Base-by-base conservation (phyloP, 768 basidiomycete species). In the Mrakia hoshinonis region DNA sequence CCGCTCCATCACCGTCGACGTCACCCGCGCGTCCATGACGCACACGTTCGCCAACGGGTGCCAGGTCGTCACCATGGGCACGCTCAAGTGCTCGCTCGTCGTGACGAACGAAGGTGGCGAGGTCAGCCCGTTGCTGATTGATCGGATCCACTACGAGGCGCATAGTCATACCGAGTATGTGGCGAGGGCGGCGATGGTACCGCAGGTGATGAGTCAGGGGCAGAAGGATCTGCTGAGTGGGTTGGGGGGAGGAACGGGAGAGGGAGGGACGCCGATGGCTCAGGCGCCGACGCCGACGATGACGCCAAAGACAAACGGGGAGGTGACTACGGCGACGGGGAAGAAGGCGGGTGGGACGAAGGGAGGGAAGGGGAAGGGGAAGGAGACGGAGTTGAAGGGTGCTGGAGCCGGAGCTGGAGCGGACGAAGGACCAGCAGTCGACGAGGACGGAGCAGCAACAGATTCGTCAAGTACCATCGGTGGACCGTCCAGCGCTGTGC, bases 281-380 rank as follows among this genome's bases (percentile, higher is more conserved):
- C 69, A 70, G 26, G 69, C 69, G 36, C 69, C 69, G 20, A 70
- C 69, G 51, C 69, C 69, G 20, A 52, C 47, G n/a, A 70, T 70
- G 69, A 70, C 69, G 47, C 69, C 69, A 26, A 68, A 48, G 11
- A 58, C 54, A 54, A 60, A 52, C 4, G 29, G 39, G 18, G 43
- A n/a, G 13, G 36, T 31, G 18, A 31, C 31, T 11, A 20, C 22
- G 1, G 15, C 54, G 54, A 55, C 54, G 26, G 31, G 7, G 15
- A n/a, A 22, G 2, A 52, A 48, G 9, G n/a, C 58, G 20, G 26
- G 43, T 46, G 11, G 31, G 7, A 54, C 47, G 29, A 38, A n/a
- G 68, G 20, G 26, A 26, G 29, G 38, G 43, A 66, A 58, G 47
- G 54, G 65, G 22, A 72, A 72, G 54, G 70, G 46, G 29, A 48